Base-by-base conservation (phyloP, 2,329 filamentous ascomycete genomes). In the Fusarium mangiferae region DNA sequence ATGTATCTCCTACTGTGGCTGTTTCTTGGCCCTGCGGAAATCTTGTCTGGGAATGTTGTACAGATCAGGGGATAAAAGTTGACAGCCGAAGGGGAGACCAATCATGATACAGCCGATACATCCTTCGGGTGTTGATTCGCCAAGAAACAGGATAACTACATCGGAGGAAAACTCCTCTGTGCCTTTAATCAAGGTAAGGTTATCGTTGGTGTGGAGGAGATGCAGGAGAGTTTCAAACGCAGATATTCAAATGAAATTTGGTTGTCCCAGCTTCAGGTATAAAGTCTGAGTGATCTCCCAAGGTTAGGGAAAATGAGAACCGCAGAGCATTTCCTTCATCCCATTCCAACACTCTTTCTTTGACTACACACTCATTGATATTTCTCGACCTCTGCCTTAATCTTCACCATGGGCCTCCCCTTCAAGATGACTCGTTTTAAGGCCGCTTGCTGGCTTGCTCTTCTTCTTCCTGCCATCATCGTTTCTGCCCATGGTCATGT, bases 401-500 rank as follows among this genome's bases (percentile, higher is more conserved):
- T 51, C 55, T 44, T 55, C 64, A 52, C 46, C 28, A 76, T 73
- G 71, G 42, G 7, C n/a, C 48, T 57, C 30, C 18, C 48, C 28
- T 56, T 44, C 18, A 61, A 39, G 4, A 76, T 71, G 48, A 35
- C 36, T 54, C 41, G 63, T n/a, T 65, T 46, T 46, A 68, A 30
- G 22, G 54, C 58, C 28, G 49, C 66, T 7, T 42, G 41, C 44
- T 77, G 54, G 66, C 61, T 70, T 48, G 24, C 42, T 62, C 30
- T 66, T 54, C 58, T 69, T 30, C 58, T 63, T 24, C 63, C 77
- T 36, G 71, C 51, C 8, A n/a, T 39, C 33, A 26, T 24, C 14
- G 69, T 78, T n/a, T 65, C 62, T 52, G 84, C 82, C 24, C 83
- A 86, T 72, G 84, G 84, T 7, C 84, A 85, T 66, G 82, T 86